Evolutionary conservation across 2,329 filamentous ascomycete genomes (phyloP).

Genomic region (Fusarium pininemorale): DNA sequence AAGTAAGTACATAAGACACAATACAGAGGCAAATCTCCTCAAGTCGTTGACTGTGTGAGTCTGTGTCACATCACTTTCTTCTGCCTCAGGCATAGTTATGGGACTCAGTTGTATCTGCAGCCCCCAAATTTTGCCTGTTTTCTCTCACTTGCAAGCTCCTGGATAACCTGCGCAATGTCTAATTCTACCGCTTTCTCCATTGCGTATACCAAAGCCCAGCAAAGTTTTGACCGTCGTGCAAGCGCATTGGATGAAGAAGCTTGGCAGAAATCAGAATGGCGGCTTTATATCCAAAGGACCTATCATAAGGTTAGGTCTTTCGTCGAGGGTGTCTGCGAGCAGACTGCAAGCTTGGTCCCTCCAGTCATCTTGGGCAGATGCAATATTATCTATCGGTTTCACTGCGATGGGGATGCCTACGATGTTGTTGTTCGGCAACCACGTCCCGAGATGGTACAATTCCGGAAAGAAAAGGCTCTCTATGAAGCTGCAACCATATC

Average conservation of each 20-base stretch:
- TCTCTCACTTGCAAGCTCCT: background rate
- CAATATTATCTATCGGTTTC: conserved; percentile 8
- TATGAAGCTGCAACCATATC: conserved; percentile 2
- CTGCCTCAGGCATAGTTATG: background rate
- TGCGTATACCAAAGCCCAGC: background rate
- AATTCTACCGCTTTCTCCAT: too few relatives aligned
- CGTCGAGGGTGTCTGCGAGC: background rate
- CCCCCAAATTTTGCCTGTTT: background rate
- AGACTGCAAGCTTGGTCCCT: background rate
- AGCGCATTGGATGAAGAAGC: background rate
- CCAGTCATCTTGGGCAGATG: background rate
- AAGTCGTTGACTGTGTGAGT: background rate
- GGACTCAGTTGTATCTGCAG: background rate
- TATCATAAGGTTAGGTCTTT: background rate
- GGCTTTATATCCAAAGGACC: background rate
- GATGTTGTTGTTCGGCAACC: conserved; percentile 4
- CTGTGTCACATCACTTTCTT: background rate
- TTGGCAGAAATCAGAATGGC: background rate
- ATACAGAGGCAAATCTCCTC: background rate
- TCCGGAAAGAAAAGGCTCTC: conserved; percentile 1
- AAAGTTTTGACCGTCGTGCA: background rate
- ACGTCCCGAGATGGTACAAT: background rate
- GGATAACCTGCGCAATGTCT: background rate
- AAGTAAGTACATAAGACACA: background rate
- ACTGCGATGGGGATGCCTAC: background rate